phyloP scores from a whole-genome alignment of 306 rosid species.

The Medicago arabica region DNA sequence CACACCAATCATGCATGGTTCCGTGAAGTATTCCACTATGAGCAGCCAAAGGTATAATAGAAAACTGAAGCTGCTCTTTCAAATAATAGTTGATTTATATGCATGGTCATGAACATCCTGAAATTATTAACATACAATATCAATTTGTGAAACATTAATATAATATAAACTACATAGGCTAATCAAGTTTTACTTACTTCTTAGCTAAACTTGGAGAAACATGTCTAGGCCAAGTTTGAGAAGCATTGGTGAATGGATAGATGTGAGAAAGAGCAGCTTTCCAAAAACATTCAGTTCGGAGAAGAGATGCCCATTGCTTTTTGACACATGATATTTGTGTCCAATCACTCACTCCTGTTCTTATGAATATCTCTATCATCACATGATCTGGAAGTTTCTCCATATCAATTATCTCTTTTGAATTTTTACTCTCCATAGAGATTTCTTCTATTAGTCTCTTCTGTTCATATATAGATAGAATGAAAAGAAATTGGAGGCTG shows the following conservation, averaged over 20 bases:
- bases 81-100: slow-evolving; percentile 60
- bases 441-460: background rate
- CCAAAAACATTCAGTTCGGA: slow-evolving; percentile 69
- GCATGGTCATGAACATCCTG: slow-evolving; percentile 77
- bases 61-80: slow-evolving; percentile 75
- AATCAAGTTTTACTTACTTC: slow-evolving; percentile 41
- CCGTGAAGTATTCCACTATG: slow-evolving; percentile 81
- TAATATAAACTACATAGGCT: too few relatives aligned
- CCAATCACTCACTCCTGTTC: slow-evolving; percentile 67
- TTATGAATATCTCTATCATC: slow-evolving; percentile 64
- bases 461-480: background rate
- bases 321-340: slow-evolving; percentile 57
- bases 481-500: background rate
- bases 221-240: slow-evolving; percentile 75
- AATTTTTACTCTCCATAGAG: slow-evolving; percentile 14
- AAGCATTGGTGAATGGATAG: slow-evolving; percentile 56
- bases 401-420: slow-evolving; percentile 26
- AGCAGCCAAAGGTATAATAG: slow-evolving; percentile 38
- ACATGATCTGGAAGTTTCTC: slow-evolving; percentile 73
- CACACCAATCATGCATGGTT: slow-evolving; percentile 74
- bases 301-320: slow-evolving; percentile 71
- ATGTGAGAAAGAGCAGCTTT: slow-evolving; percentile 61
- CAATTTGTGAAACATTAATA: background rate
- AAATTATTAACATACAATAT: background rate
- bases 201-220: slow-evolving; percentile 57